Evolutionary conservation across 805 yeast genomes (phyloP), one percentile per base, ranked within the genome.

Genomic region (Saturnispora zaruensis): DNA sequence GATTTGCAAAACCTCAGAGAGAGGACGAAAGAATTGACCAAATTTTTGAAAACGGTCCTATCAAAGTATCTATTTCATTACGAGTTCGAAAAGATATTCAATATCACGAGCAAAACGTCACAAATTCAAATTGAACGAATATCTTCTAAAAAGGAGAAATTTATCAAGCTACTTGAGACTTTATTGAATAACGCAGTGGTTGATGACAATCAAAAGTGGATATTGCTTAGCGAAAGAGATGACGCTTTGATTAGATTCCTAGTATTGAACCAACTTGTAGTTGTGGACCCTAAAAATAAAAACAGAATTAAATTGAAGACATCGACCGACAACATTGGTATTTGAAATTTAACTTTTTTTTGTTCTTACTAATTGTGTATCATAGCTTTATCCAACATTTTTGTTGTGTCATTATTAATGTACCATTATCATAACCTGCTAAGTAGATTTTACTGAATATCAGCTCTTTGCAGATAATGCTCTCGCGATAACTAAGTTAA

Each of bases 181-280:
- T 51, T 67, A 25, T 53, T 67, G 18, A 67, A 67, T 50, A 61
- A 66, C 34, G 51, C 64, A 9, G 53, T 62, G n/a, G 50, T 38
- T 33, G n/a, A 23, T 32, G 41, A 47, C 25, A 28, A 18, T 11
- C 24, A 30, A 14, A 43, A 43, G n/a, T 47, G 50, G 50, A 18
- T 47, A 2, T 33, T 41, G 14, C 20, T 47, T 20, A 33, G 21
- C 16, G 41, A 47, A 20, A 20, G 50, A 34, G 66, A 64, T 48
- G 71, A 67, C 49, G 65, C 66, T 9, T 46, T 67, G 14, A 56
- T 67, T n/a, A 49, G 70, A 34, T 66, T 64, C 48, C 46, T 67
- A 5, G 49, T 67, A 2, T 44, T 56, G 42, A 64, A 64, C 46
- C 60, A 58, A 30, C 51, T 64, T 25, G 58, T 66, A 8, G 53